A percentile compares a stretch with the other conserved stretches of the same genome.
Conservation (phyloP, 192 early-diverging fungal genomes). For the Backusella macrospora region DNA sequence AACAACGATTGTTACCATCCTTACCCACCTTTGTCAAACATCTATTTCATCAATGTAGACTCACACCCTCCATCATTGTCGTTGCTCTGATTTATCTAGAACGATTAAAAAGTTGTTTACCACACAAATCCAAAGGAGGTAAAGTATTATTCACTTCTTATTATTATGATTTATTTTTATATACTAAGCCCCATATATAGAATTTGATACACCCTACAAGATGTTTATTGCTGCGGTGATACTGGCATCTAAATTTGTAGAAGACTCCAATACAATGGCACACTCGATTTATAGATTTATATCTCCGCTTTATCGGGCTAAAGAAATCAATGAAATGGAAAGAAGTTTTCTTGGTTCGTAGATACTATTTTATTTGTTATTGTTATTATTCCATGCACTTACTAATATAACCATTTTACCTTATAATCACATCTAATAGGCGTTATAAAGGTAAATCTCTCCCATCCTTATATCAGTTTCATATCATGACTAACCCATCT, state of each 20-base stretch:
- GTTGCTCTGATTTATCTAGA: conserved; percentile 70
- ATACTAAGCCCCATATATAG: not conserved
- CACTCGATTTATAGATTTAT: conserved; percentile 30
- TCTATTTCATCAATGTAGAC: conserved; percentile 22
- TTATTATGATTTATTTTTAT: no score
- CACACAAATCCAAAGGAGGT: conserved; percentile 28
- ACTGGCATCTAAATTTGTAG: conserved; percentile 36
- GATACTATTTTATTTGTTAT: no score
- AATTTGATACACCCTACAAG: conserved; percentile 42
- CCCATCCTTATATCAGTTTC: no score
- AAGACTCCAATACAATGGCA: conserved; percentile 29
- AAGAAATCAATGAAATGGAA: conserved; percentile 41
- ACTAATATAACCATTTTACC: no score
- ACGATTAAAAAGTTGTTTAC: conserved; percentile 58
- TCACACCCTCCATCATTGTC: conserved; percentile 38
- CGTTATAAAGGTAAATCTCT: no score
- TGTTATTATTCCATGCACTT: no score
- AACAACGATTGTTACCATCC: conserved; percentile 12
- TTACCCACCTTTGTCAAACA: conserved; percentile 28
- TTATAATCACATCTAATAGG: no score
- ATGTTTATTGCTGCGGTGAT: conserved; percentile 42
- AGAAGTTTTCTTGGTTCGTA: conserved; percentile 35
- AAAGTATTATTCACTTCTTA: no score
- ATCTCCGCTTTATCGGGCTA: conserved; percentile 20
- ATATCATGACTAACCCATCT: no score